A percentile compares a stretch with the other conserved stretches of the same genome.
Evolutionary conservation across 805 yeast genomes (phyloP).

Genomic region (Suhomyces xylopsoci): DNA sequence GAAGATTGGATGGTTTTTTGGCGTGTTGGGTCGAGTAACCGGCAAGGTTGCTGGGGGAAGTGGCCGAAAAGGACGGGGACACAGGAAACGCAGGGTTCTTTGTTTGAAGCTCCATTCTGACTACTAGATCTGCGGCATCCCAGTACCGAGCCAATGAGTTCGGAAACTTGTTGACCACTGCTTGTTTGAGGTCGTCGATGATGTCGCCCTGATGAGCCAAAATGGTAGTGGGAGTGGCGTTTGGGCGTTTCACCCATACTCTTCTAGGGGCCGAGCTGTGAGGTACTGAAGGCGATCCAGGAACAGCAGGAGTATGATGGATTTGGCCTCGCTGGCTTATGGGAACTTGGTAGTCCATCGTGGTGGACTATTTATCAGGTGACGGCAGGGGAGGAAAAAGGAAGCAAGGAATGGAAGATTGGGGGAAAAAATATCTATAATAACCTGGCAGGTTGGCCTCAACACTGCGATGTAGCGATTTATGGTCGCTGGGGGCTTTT

Average conservation of each 20-base stretch:
- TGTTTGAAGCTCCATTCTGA: slow-evolving; percentile 29
- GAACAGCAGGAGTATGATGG: neutral
- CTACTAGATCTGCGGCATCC: slow-evolving; percentile 66
- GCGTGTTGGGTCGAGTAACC: neutral
- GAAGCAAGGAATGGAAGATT: neutral
- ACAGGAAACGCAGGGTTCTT: neutral
- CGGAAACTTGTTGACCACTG: slow-evolving; percentile 63
- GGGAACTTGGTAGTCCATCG: neutral
- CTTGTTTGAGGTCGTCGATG: slow-evolving; percentile 76
- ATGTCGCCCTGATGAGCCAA: slow-evolving; percentile 59
- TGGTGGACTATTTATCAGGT: neutral
- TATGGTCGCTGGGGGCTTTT: neutral
- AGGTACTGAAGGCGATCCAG: neutral
- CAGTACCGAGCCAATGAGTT: slow-evolving; percentile 56
- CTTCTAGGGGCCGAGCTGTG: slow-evolving; percentile 18
- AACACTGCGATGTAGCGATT: neutral
- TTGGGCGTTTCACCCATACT: slow-evolving; percentile 53
- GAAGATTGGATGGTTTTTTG: neutral
- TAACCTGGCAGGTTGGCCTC: neutral
- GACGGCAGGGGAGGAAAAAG: neutral
- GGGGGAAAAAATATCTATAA: neutral
- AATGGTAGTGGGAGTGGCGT: slow-evolving; percentile 67
- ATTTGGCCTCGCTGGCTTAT: neutral
- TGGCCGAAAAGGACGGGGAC: neutral
- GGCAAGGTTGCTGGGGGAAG: neutral